Evolutionary conservation across 352 stramenopile genomes (phyloP).

Genomic region (Phytophthora constricta): DNA sequence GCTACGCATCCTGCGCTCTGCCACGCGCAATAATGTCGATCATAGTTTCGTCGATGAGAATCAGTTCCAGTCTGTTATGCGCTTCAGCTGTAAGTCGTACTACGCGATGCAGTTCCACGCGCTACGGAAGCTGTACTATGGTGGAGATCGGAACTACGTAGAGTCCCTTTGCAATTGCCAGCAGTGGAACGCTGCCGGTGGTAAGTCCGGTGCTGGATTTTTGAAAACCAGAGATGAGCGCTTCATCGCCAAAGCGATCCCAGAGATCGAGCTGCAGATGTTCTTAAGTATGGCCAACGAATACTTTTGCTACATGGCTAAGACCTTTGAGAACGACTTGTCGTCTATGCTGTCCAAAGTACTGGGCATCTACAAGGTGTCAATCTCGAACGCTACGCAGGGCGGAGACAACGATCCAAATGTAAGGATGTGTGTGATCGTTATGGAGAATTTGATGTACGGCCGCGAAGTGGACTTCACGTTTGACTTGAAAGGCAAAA

Average conservation of each 20-base stretch:
- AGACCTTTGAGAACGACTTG: conserved; percentile 86
- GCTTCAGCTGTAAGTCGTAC: conserved; percentile 90
- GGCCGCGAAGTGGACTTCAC: conserved; percentile 86
- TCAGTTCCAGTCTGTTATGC: conserved; percentile 80
- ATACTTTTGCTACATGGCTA: conserved; percentile 91
- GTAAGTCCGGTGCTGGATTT: conserved; percentile 88
- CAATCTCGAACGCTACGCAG: conserved; percentile 61
- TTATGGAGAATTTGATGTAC: conserved; percentile 91
- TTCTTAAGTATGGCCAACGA: conserved; percentile 91
- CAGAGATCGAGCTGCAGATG: conserved; percentile 89
- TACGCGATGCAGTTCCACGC: conserved; percentile 91
- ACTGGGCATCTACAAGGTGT: conserved; percentile 88
- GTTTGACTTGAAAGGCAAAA: conserved; percentile 90
- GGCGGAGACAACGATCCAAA: conserved; percentile 64
- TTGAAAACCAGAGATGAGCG: conserved; percentile 88
- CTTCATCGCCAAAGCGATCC: conserved; percentile 89
- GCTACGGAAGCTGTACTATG: conserved; percentile 83
- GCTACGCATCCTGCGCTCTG: conserved; percentile 71
- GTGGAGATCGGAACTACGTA: conserved; percentile 86
- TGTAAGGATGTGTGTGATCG: conserved; percentile 84
- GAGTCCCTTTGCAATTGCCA: conserved; percentile 89
- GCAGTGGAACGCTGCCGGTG: conserved; percentile 84
- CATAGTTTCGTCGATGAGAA: conserved; percentile 89
- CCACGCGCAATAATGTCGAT: conserved; percentile 82
- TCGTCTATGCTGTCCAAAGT: conserved; percentile 91